Percentiles rank a stretch among this genome's conserved stretches.
Conservation (phyloP, 2,329 filamentous ascomycete genomes). For the Diaporthe velutina region DNA sequence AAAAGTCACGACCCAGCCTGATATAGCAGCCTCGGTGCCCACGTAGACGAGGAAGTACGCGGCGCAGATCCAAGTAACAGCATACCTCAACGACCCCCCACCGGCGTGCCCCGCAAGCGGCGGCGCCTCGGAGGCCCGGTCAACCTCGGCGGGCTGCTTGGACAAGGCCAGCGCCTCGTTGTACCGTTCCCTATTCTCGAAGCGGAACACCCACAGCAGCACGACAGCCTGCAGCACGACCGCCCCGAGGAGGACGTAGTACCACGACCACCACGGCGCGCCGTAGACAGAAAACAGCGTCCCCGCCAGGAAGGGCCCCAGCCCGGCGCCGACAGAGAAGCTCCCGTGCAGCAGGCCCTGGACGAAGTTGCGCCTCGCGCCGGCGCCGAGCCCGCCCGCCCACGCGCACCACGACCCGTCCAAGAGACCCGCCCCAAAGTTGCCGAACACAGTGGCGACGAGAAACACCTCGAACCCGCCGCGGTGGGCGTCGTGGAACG, state of each 20-base stretch:
- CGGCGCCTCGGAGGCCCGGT: not conserved
- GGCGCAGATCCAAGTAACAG: conserved; percentile 56
- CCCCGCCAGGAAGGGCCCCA: conserved; percentile 52
- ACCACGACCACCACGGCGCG: conserved; percentile 54
- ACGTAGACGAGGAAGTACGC: conserved; percentile 58
- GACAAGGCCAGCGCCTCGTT: conserved; percentile 38
- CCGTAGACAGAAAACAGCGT: conserved; percentile 46
- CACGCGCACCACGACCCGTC: conserved; percentile 61
- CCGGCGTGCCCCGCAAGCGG: not conserved
- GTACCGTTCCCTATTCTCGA: conserved; percentile 50
- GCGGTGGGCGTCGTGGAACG: conserved; percentile 41
- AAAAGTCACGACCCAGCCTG: conserved; percentile 60
- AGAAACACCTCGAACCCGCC: conserved; percentile 49
- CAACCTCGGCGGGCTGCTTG: not conserved
- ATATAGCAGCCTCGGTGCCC: conserved; percentile 58
- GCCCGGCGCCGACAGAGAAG: conserved; percentile 53
- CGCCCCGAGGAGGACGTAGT: conserved; percentile 51
- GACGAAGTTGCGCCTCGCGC: conserved; percentile 51
- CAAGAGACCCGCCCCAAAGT: conserved; percentile 54
- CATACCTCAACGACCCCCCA: conserved; percentile 48
- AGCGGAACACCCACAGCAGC: conserved; percentile 52
- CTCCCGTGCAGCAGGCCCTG: conserved; percentile 56
- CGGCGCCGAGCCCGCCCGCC: conserved; percentile 54
- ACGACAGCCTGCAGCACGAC: conserved; percentile 38
- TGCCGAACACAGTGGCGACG: conserved; percentile 48